These are phyloP conservation scores for Erysiphe neolycopersici DNA, from an alignment of 2,329 filamentous ascomycete genomes.

Conservation along the genomic window DNA sequence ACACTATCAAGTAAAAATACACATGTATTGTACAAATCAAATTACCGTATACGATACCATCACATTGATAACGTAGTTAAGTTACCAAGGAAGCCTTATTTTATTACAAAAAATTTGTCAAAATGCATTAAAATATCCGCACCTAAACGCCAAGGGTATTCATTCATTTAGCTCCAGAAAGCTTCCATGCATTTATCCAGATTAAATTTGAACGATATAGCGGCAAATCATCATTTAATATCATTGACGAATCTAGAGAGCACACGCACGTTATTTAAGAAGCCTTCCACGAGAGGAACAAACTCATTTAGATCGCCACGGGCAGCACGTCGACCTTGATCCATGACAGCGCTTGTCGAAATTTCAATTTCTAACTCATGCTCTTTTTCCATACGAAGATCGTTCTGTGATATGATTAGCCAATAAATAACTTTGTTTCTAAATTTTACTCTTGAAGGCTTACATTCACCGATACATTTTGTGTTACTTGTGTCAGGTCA, in stretches of 20 bases:
- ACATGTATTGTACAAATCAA: too few relatives aligned
- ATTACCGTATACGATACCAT: too few relatives aligned
- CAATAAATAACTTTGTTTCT: background rate
- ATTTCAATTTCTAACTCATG: constrained; percentile 67
- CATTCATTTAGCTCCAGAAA: background rate
- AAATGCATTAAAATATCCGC: background rate
- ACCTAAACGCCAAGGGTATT: background rate
- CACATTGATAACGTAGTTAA: too few relatives aligned
- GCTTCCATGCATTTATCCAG: background rate
- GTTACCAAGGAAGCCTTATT: too few relatives aligned
- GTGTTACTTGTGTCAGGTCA: constrained; percentile 79
- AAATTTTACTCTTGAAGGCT: constrained; percentile 2
- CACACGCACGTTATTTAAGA: constrained; percentile 35
- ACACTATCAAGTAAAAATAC: too few relatives aligned
- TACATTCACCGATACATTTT: constrained; percentile 30
- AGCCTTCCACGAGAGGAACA: constrained; percentile 39
- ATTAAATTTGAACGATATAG: background rate
- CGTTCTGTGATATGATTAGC: constrained; percentile 4
- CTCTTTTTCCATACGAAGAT: constrained; percentile 25
- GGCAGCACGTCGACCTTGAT: constrained; percentile 33
- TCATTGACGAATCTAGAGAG: constrained; percentile 5
- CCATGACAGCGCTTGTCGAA: constrained; percentile 31
- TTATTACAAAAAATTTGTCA: too few relatives aligned
- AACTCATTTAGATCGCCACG: constrained; percentile 29
- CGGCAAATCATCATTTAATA: background rate